Percentiles rank a stretch among this genome's conserved stretches.
phyloP scores from a whole-genome alignment of 73 alveolate species.

The Stentor roeselii region DNA sequence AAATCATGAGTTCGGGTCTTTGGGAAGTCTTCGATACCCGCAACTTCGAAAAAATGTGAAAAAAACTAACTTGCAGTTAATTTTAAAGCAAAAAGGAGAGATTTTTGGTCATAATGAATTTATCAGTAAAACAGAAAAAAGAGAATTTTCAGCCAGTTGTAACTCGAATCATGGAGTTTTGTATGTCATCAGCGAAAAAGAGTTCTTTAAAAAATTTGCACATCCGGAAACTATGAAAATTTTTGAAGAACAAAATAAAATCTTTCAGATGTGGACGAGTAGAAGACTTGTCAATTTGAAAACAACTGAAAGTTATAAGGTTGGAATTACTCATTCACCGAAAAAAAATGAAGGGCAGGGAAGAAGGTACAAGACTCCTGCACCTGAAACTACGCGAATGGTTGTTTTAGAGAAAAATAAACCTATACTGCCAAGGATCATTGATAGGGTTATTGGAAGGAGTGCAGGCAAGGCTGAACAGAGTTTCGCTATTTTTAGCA shows the following conservation, averaged over 20 bases:
- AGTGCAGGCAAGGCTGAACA: too few species aligned
- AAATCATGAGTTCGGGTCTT: neutral
- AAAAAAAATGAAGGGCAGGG: neutral
- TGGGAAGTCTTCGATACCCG: neutral
- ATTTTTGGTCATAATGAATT: slow-evolving; percentile 4
- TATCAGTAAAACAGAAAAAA: neutral
- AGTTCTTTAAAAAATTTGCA: neutral
- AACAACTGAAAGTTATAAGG: neutral
- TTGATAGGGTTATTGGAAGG: too few species aligned
- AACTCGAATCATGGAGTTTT: neutral
- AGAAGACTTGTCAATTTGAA: neutral
- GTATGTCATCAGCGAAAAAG: slow-evolving; percentile 4
- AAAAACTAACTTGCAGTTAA: neutral
- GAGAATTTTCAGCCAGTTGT: neutral
- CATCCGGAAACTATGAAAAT: slow-evolving; percentile 18
- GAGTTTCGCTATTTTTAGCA: too few species aligned
- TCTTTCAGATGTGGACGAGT: neutral
- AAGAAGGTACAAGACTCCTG: too few species aligned
- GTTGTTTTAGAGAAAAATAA: too few species aligned
- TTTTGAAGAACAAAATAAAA: slow-evolving; percentile 4
- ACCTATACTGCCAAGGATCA: too few species aligned
- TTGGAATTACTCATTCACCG: neutral
- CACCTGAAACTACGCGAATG: too few species aligned
- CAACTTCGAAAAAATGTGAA: neutral
- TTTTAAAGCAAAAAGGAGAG: slow-evolving; percentile 22